Conservation (phyloP, 345 rosid species). For the Corchorus olitorius region DNA sequence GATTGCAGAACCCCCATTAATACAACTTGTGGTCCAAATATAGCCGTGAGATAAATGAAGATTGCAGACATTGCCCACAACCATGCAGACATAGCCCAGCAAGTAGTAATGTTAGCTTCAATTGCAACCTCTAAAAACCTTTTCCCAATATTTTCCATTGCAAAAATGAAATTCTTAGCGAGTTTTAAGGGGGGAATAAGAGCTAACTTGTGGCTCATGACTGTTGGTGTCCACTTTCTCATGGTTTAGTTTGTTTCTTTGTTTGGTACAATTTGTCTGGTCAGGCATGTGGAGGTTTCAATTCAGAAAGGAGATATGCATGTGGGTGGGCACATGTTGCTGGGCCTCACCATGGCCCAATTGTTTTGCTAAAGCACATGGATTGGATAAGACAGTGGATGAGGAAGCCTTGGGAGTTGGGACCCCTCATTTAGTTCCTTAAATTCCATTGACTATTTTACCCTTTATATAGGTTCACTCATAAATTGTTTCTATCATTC, state of each 20-base stretch:
- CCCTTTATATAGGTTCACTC: background rate
- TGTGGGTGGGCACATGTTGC: conserved; percentile 13
- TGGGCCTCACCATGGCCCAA: background rate
- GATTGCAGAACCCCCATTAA: background rate
- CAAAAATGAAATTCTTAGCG: background rate
- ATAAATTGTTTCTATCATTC: too few relatives aligned
- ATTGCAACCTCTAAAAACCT: background rate
- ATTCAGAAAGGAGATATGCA: conserved; percentile 8
- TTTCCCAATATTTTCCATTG: background rate
- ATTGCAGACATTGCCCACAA: background rate
- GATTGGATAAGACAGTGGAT: background rate
- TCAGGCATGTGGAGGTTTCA: background rate
- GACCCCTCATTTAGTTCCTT: background rate
- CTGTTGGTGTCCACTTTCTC: background rate
- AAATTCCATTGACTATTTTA: background rate
- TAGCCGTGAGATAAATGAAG: conserved; percentile 7
- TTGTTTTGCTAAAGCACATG: background rate
- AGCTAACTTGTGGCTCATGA: background rate
- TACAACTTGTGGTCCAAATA: background rate
- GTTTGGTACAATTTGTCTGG: background rate
- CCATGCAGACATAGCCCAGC: background rate
- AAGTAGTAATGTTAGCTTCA: background rate
- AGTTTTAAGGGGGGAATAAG: too few relatives aligned
- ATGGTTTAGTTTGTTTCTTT: background rate
- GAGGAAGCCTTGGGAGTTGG: background rate